Percentiles rank a stretch among this genome's conserved stretches.
phyloP scores from a whole-genome alignment of 306 rosid species.

The Dalbergia cultrata region DNA sequence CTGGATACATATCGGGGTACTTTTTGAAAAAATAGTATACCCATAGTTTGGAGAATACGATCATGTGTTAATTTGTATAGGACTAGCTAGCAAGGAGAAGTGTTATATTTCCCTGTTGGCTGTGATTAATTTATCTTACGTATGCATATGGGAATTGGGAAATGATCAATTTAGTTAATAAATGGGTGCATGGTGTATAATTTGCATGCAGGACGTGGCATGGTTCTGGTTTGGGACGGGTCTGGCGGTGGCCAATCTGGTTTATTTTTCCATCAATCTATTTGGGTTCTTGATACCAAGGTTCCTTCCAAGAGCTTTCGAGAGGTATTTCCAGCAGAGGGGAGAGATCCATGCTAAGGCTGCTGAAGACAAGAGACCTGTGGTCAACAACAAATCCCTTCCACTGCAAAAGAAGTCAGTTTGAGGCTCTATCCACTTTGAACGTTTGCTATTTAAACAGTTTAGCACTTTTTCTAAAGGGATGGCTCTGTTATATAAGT shows the following conservation, averaged over 20 bases:
- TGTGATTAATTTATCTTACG: neutral
- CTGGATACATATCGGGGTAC: too few relatives aligned
- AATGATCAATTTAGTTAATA: neutral
- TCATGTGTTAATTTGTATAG: neutral
- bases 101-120: neutral
- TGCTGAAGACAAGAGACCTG: conserved; percentile 58
- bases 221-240: conserved; percentile 94
- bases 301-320: conserved; percentile 84
- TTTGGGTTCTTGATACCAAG: conserved; percentile 76
- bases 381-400: conserved; percentile 24
- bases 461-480: neutral
- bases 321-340: conserved; percentile 68
- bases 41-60: too few relatives aligned
- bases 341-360: conserved; percentile 65
- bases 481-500: neutral
- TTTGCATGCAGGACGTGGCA: conserved; percentile 60
- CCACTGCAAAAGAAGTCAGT: conserved; percentile 17
- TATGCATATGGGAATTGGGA: neutral
- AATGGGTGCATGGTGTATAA: neutral
- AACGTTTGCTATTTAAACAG: neutral
- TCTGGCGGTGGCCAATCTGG: conserved; percentile 64
- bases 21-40: too few relatives aligned
- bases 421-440: neutral
- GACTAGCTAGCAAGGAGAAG: neutral
- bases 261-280: conserved; percentile 69